Evolutionary conservation across 2,329 filamentous ascomycete genomes (phyloP), one percentile per base, ranked within the genome.

Genomic region (Penicillium sp.): DNA sequence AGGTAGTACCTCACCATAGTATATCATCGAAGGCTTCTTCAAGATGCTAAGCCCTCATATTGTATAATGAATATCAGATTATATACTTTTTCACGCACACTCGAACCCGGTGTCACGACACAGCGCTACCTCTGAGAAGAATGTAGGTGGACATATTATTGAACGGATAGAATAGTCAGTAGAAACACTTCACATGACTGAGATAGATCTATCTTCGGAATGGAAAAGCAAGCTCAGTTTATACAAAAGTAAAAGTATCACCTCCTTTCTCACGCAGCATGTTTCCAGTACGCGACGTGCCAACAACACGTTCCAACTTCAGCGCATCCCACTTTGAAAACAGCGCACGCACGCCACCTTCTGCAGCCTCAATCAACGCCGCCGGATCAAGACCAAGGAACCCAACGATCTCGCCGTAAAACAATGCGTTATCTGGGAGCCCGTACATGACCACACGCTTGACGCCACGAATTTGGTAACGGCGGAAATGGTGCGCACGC

Each of bases 161-260:
- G n/a, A n/a, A n/a, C n/a, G n/a, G n/a, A n/a, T n/a, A n/a, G n/a
- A n/a, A n/a, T n/a, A n/a, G n/a, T n/a, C n/a, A n/a, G n/a, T n/a
- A n/a, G n/a, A n/a, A n/a, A n/a, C n/a, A n/a, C n/a, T n/a, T n/a
- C n/a, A n/a, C n/a, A n/a, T n/a, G n/a, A n/a, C n/a, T n/a, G n/a
- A n/a, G n/a, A n/a, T n/a, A n/a, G n/a, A n/a, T n/a, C n/a, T n/a
- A n/a, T n/a, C n/a, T n/a, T n/a, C n/a, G n/a, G n/a, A 27, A 32
- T 34, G 11, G 4, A 34, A 16, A 40, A 32, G n/a, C n/a, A 40
- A 14, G n/a, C n/a, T 35, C 16, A 23, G 7, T 16, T 53, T 83
- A 96, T 57, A 96, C 80, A 80, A 97, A 97, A 69, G 96, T 92
- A 82, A 97, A 99, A 1, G 90, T 94, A 81, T 97, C 93, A 3